These are phyloP conservation scores for Daedaleopsis sinensis DNA, from an alignment of 768 basidiomycete species.

Conservation along the genomic window DNA sequence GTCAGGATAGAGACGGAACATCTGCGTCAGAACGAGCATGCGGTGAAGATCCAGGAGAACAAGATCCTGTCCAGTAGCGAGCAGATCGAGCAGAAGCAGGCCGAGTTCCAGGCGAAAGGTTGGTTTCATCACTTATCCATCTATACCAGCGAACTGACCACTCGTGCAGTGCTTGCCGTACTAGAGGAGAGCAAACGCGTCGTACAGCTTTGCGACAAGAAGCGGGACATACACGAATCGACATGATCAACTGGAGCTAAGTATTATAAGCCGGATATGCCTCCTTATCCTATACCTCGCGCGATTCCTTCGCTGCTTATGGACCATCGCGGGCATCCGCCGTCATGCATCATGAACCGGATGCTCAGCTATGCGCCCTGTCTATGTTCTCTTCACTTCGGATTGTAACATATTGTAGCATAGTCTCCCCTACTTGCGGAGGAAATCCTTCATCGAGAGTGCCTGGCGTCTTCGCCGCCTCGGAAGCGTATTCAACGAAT, in stretches of 20 bases:
- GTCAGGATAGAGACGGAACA: constrained; percentile 43
- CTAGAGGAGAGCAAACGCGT: constrained; percentile 50
- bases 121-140: constrained; percentile 5
- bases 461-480: background rate
- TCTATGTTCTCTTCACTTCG: background rate
- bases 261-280: background rate
- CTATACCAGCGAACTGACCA: no score
- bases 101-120: constrained; percentile 46
- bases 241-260: constrained; percentile 5
- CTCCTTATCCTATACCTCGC: background rate
- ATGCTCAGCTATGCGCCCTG: background rate
- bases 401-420: constrained; percentile 22
- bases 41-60: constrained; percentile 44
- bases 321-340: background rate
- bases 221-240: constrained; percentile 38
- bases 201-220: constrained; percentile 47
- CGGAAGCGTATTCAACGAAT: background rate
- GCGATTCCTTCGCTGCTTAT: background rate
- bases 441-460: background rate
- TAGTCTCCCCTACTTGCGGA: background rate
- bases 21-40: constrained; percentile 43
- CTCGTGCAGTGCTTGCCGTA: constrained; percentile 39
- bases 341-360: background rate
- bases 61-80: constrained; percentile 42
- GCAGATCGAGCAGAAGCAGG: constrained; percentile 44